Base-by-base conservation (phyloP, 2,329 filamentous ascomycete genomes). In the Davidsoniella virescens region DNA sequence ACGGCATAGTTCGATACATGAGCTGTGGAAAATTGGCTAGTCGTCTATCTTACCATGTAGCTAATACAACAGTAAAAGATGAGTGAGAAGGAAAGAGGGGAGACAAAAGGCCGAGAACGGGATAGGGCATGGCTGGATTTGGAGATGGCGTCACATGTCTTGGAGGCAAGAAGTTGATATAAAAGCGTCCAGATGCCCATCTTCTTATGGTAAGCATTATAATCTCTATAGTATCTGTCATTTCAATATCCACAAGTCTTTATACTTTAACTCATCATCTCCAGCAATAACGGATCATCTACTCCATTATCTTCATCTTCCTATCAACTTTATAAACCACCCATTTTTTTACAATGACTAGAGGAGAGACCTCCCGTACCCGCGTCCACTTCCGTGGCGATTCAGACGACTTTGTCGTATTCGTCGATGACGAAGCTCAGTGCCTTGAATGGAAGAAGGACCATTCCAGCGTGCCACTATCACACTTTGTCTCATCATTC, bases 331-430 rank as follows among this genome's bases (percentile, higher is more conserved):
- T 23, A 23, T 23, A 36, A 43, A 46, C 50, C 49, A 52, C 51
- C 51, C 51, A 48, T 50, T 45, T 44, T 53, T 51, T 55, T 65
- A 74, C 60, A 55, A 87, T 86, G 82, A 67, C 78, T 65, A 81
- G 81, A 64, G 83, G 81, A 69, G 82, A 85, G 69, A 73, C 75
- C 56, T 63, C 65, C 54, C 75, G 81, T 65, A 73, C 72, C 69
- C 93, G 92, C 71, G 75, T 94, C 68, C 82, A 90, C 76, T 87
- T 78, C 80, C 84, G 87, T 75, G 87, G 86, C 68, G 56, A 62
- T 52, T 63, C 66, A 29, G 73, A 78, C 36, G 73, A 78, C 63
- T 79, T 74, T 60, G 60, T 78, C 61, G 63, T 78, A 63, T 77
- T 79, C 57, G 62, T 79, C 46, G 75, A 79, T 55, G 74, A 76